These are phyloP conservation scores for Verruconis gallopava DNA, from an alignment of 2,329 filamentous ascomycete species.

Conservation along the genomic window DNA sequence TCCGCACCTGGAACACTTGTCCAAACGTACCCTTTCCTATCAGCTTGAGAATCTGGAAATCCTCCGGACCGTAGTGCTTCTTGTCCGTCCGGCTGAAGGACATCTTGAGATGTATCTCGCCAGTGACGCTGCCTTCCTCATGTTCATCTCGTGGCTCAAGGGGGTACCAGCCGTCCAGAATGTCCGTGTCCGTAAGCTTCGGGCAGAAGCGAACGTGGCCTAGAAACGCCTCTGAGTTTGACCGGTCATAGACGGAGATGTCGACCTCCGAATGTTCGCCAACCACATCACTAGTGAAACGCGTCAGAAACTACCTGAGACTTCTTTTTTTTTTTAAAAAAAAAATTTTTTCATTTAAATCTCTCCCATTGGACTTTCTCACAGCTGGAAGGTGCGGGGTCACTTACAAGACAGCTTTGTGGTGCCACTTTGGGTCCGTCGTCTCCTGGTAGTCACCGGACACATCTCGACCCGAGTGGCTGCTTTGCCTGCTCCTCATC, in stretches of 20 bases:
- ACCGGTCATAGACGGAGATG: slow-evolving; percentile 83
- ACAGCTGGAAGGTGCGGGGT: too few species aligned
- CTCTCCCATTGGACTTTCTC: not conserved
- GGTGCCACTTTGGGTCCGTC: slow-evolving; percentile 88
- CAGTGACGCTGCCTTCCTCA: slow-evolving; percentile 58
- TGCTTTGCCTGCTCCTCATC: slow-evolving; percentile 93
- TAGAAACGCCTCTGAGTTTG: slow-evolving; percentile 76
- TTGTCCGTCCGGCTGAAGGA: slow-evolving; percentile 77
- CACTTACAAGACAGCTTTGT: slow-evolving; percentile 89
- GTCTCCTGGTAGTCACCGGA: slow-evolving; percentile 42
- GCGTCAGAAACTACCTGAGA: too few species aligned
- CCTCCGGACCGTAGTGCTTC: slow-evolving; percentile 84
- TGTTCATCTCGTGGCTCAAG: slow-evolving; percentile 70
- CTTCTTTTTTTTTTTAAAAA: too few species aligned
- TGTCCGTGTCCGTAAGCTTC: slow-evolving; percentile 53
- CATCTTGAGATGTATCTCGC: slow-evolving; percentile 80
- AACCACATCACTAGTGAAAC: slow-evolving; percentile 63
- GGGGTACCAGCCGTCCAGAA: slow-evolving; percentile 73
- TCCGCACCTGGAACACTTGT: slow-evolving; percentile 95
- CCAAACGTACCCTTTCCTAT: slow-evolving; percentile 98
- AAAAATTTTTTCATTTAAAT: too few species aligned
- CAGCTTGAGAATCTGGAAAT: slow-evolving; percentile 90
- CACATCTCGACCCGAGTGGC: slow-evolving; percentile 57
- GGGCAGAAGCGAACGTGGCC: slow-evolving; percentile 79
- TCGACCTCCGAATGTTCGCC: slow-evolving; percentile 83